Conservation (phyloP, 805 yeast species). For the Metschnikowia picachoensis region DNA sequence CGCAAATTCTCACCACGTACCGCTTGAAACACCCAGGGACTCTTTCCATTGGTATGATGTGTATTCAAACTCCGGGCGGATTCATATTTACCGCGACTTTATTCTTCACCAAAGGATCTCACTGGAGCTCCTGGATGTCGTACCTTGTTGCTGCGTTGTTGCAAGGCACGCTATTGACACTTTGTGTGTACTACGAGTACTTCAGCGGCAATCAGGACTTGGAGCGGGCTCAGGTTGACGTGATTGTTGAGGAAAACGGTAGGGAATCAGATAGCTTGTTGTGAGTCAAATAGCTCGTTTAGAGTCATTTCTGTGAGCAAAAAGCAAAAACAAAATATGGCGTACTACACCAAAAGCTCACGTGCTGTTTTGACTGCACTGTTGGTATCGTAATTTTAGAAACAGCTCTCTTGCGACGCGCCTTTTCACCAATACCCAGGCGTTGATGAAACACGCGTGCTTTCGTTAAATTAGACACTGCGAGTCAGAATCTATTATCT, state of each 20-base stretch:
- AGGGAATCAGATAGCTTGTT: constrained; percentile 1
- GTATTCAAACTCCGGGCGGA: constrained; percentile 88
- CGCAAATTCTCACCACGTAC: constrained; percentile 73
- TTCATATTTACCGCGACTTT: constrained; percentile 72
- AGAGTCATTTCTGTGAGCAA: not conserved
- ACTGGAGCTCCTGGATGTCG: constrained; percentile 87
- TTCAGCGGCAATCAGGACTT: constrained; percentile 8
- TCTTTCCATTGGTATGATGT: constrained; percentile 74
- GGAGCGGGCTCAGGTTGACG: constrained; percentile 12
- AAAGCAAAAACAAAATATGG: not conserved
- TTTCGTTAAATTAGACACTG: no score
- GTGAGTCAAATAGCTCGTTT: not conserved
- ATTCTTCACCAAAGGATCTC: constrained; percentile 66
- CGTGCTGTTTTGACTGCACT: no score
- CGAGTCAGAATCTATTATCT: no score
- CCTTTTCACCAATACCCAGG: no score
- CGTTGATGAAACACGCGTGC: no score
- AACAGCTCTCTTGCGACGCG: no score
- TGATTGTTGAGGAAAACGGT: constrained; percentile 10
- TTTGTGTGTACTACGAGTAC: constrained; percentile 54
- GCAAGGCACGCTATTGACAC: constrained; percentile 56
- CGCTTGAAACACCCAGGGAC: constrained; percentile 73
- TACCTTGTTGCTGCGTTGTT: constrained; percentile 66
- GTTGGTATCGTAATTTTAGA: no score
- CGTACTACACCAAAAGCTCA: no score